Base-by-base conservation (phyloP, 177 flowering plant genomes). In the Vitis hybrid region DNA sequence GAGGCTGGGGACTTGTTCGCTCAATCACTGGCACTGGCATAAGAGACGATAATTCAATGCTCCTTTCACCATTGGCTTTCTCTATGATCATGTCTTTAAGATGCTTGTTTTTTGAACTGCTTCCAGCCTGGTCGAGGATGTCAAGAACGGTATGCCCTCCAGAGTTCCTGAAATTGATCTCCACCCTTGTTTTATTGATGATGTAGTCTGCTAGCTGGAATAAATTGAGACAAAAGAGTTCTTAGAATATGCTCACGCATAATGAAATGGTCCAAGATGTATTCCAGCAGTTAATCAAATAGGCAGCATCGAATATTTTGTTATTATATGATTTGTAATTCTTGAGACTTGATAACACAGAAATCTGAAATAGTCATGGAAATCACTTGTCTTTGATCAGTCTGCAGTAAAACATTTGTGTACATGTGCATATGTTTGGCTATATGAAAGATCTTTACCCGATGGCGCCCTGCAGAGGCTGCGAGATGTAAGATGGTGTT, bases 401-500 rank as follows among this genome's bases (percentile, higher is more conserved):
- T 26, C 29, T 26, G 29, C 29, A 26, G 29, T 26, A 26, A 26
- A 26, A 26, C 29, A 26, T 2, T 26, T 26, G 4, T 26, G 3
- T 3, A 3, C 3, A 26, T 26, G 29, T 26, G 29, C 29, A 26
- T 26, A 26, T 26, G 29, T 26, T 26, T 26, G 29, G 29, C 29
- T 26, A 26, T 26, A 3, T 26, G 29, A 26, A 26, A 18, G 26
- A 14, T 16, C 26, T 62, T 67, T 19, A 67, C 70, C 29, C 19
- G 10, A 18, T n/a, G n/a, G 9, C 14, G 62, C 10, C 62, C 70
- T 16, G 9, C 31, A 20, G 50, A 56, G 18, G 31, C 70, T n/a
- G 70, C 70, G 11, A 57, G 51, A 57, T 67, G 70, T 8, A 67
- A 57, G 7, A 67, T 58, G 15, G 70, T 57, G 53, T 67, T 57